Evolutionary conservation across 805 yeast genomes (phyloP), one percentile per base, ranked within the genome.

Genomic region (Pichia ethanolica): DNA sequence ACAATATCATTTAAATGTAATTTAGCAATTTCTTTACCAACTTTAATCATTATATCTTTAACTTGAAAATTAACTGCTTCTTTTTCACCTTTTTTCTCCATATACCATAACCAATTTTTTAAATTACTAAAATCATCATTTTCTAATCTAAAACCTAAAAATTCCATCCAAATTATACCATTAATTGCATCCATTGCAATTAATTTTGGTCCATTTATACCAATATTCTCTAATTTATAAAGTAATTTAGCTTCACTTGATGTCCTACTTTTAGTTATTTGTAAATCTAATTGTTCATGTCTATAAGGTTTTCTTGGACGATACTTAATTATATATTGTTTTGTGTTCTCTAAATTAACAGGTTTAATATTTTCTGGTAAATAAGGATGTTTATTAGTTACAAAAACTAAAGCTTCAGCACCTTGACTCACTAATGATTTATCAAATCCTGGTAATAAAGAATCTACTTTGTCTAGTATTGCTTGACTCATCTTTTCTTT

Each of bases 231-330:
- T 41, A 80, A 68, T 61, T 79, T 83, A 44, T 76, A 74, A 66
- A 93, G 67, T 32, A 91, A 71, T 56, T 90, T 82, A 2, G 89
- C 89, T 61, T 93, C 99, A 1, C 91, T 83, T 4, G 82, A 67
- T 0, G 98, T 91, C 47, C 99, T 72, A 40, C 82, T 83, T 54
- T 82, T 86, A 4, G 95, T 88, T 45, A 93, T 74, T 42, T 74
- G 74, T 8, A 75, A 74, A 66, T 93, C 99, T 28, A 93, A 77
- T 36, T 75, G 74, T 5, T 89, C 89, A 59, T 93, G 96, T 61
- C 99, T 74, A 62, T 93, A 93, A n/a, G 84, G 80, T 62, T 93
- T 93, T 27, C 82, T 78, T 1, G 99, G 97, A 55, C 99, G 75
- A 64, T 76, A 90, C 64, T 93, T 93, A 53, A 89, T 72, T 36